phyloP scores from a whole-genome alignment of 805 yeast species.

The Metschnikowia baotianmanensis region DNA sequence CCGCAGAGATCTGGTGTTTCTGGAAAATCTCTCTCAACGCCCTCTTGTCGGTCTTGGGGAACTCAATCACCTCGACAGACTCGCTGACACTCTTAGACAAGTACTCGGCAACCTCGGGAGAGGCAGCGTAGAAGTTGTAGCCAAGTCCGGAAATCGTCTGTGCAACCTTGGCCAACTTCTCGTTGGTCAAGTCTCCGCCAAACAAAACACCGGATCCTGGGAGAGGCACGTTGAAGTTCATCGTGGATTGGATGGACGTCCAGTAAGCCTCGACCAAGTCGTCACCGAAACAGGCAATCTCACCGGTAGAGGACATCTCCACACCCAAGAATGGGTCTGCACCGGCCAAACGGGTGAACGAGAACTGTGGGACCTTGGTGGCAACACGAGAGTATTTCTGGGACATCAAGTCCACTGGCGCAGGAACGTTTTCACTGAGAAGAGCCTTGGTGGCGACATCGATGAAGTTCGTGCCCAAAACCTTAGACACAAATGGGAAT shows the following conservation, averaged over 20 bases:
- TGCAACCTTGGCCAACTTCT: slow-evolving; percentile 73
- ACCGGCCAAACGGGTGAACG: slow-evolving; percentile 97
- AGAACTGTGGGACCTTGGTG: slow-evolving; percentile 96
- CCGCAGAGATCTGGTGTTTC: slow-evolving; percentile 77
- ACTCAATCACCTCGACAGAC: slow-evolving; percentile 66
- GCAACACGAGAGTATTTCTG: slow-evolving; percentile 80
- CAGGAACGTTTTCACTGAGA: slow-evolving; percentile 68
- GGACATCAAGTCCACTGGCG: slow-evolving; percentile 81
- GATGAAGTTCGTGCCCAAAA: slow-evolving; percentile 89
- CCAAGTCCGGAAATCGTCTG: slow-evolving; percentile 67
- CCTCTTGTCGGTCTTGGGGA: slow-evolving; percentile 92
- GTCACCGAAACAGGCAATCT: slow-evolving; percentile 93
- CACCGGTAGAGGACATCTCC: slow-evolving; percentile 99
- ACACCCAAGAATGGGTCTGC: slow-evolving; percentile 99
- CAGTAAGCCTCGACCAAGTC: slow-evolving; percentile 90
- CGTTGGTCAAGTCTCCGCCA: slow-evolving; percentile 87
- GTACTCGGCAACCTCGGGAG: slow-evolving; percentile 68
- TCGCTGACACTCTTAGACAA: slow-evolving; percentile 49
- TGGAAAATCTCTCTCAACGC: slow-evolving; percentile 92
- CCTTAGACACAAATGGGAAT: slow-evolving; percentile 98
- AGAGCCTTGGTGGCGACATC: slow-evolving; percentile 92
- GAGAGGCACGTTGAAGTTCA: slow-evolving; percentile 92
- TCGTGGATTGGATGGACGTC: slow-evolving; percentile 94
- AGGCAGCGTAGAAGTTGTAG: slow-evolving; percentile 77
- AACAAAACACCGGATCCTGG: slow-evolving; percentile 88